phyloP scores from a whole-genome alignment of 495 filamentous ascomycete genomes.

The Hypoxylon lienhwacheense region DNA sequence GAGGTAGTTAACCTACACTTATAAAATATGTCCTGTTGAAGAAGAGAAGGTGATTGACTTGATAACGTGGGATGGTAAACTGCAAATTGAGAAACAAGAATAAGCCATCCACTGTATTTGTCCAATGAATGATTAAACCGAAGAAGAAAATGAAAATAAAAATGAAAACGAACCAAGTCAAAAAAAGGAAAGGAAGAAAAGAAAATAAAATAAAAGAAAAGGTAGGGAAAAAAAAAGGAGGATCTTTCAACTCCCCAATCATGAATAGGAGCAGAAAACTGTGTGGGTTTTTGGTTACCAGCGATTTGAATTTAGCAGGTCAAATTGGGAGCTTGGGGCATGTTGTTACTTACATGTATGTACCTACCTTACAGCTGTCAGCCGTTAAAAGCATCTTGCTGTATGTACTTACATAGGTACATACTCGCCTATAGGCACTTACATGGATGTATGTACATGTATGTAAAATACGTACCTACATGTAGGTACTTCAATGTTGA shows the following conservation, averaged over 20 bases:
- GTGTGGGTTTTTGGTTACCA: slow-evolving; percentile 18
- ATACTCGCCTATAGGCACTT: no score
- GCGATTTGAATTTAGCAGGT: slow-evolving; percentile 29
- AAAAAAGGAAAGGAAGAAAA: slow-evolving; percentile 4
- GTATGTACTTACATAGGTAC: background rate
- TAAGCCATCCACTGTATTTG: no score
- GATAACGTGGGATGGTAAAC: slow-evolving; percentile 3
- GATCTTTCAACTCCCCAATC: slow-evolving; percentile 17
- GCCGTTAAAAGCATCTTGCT: no score
- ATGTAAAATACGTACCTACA: no score
- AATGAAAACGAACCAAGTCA: slow-evolving; percentile 1
- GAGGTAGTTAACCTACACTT: no score
- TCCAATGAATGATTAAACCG: background rate
- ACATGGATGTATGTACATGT: no score
- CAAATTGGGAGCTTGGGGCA: slow-evolving; percentile 16
- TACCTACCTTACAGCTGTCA: no score
- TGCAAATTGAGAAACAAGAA: background rate
- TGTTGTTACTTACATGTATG: slow-evolving; percentile 1
- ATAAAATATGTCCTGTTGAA: slow-evolving; percentile 1
- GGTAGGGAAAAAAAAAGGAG: slow-evolving; percentile 21
- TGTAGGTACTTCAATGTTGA: no score
- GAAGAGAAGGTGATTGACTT: slow-evolving; percentile 4
- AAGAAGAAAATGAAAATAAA: background rate
- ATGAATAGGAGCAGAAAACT: slow-evolving; percentile 18
- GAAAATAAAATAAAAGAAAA: slow-evolving; percentile 18